Conservation (phyloP, 1,284 basidiomycete genomes). For the Ustilago curta region DNA sequence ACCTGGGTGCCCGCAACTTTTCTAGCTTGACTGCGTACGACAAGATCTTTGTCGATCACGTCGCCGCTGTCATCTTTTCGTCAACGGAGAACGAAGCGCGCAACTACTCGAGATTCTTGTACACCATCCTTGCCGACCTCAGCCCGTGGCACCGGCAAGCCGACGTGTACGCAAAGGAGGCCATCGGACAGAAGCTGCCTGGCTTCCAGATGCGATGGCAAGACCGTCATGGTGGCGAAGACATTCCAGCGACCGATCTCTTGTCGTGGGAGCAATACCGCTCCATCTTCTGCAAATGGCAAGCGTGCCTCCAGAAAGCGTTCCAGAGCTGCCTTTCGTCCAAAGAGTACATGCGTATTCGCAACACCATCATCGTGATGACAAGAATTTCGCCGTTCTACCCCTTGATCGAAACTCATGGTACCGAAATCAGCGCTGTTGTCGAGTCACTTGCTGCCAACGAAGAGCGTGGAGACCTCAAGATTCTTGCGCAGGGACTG, state of each 20-base stretch:
- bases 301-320: constrained; percentile 75
- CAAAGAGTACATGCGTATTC: constrained; percentile 66
- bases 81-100: constrained; percentile 95
- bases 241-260: constrained; percentile 74
- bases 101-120: constrained; percentile 85
- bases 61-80: constrained; percentile 84
- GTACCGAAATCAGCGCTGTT: constrained; percentile 46
- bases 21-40: constrained; percentile 86
- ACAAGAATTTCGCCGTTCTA: constrained; percentile 61
- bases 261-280: constrained; percentile 80
- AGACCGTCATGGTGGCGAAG: constrained; percentile 50
- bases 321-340: constrained; percentile 59
- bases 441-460: constrained; percentile 50
- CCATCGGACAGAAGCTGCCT: constrained; percentile 69
- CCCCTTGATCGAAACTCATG: constrained; percentile 58
- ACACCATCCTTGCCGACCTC: constrained; percentile 80
- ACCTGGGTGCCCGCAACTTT: constrained; percentile 86
- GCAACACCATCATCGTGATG: constrained; percentile 67
- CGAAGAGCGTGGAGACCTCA: constrained; percentile 65
- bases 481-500: constrained; percentile 65
- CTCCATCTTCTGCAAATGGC: constrained; percentile 82
- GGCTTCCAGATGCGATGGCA: constrained; percentile 65
- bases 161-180: constrained; percentile 70
- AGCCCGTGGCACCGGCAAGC: constrained; percentile 82
- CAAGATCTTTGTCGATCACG: constrained; percentile 73